phyloP scores from a whole-genome alignment of 1,284 basidiomycete genomes.

The Apiotrichum mycotoxinovorans region DNA sequence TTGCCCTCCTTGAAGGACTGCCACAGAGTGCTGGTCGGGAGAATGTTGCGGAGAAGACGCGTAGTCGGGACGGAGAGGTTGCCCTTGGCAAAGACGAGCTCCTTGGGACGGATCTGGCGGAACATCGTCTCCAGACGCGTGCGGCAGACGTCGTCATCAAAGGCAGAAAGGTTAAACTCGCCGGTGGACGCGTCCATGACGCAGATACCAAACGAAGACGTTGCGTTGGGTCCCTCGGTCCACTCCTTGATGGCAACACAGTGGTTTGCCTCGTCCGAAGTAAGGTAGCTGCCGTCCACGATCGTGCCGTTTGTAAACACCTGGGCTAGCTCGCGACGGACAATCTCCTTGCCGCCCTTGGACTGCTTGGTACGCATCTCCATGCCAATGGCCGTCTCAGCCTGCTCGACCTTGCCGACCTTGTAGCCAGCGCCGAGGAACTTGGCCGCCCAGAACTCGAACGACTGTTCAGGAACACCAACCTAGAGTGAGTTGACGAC shows the following conservation, averaged over 20 bases:
- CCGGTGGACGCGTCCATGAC: constrained; percentile 95
- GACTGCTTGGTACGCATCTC: constrained; percentile 56
- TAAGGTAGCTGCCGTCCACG: constrained; percentile 82
- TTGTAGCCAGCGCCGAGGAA: constrained; percentile 72
- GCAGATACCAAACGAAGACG: constrained; percentile 73
- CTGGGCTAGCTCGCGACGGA: constrained; percentile 84
- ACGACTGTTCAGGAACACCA: constrained; percentile 90
- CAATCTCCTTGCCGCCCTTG: constrained; percentile 65
- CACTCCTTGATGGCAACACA: constrained; percentile 76
- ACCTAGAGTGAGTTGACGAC: constrained; percentile 56
- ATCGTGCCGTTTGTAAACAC: constrained; percentile 97
- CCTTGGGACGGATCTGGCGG: constrained; percentile 87
- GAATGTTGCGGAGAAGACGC: constrained; percentile 71
- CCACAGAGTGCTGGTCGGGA: constrained; percentile 79
- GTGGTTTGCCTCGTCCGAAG: constrained; percentile 91
- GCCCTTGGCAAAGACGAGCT: constrained; percentile 87
- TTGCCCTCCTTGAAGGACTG: constrained; percentile 65
- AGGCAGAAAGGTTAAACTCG: constrained; percentile 85
- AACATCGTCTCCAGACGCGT: constrained; percentile 92
- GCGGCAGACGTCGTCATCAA: constrained; percentile 87
- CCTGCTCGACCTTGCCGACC: constrained; percentile 94
- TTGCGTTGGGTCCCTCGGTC: constrained; percentile 24
- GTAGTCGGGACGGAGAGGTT: constrained; percentile 76
- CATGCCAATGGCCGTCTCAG: constrained; percentile 76
- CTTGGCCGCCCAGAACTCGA: constrained; percentile 61